Evolutionary conservation across 164 flowering plant species (phyloP).

Genomic region (Magnolia changhungtana): DNA sequence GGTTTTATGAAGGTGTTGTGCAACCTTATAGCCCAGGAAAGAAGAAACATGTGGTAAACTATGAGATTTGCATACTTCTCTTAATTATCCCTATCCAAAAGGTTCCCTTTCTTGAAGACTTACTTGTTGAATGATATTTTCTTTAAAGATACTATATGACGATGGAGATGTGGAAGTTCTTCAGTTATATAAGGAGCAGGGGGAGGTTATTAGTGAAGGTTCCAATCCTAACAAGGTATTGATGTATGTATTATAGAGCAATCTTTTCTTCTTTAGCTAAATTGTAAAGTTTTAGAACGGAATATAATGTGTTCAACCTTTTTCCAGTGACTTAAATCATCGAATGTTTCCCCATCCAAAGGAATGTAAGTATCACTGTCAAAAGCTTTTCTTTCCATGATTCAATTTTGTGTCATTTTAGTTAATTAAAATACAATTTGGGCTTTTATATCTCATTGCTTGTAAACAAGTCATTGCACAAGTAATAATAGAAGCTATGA

Average conservation of each 20-base stretch:
- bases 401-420: not conserved
- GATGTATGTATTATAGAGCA: no score
- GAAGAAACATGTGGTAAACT: constrained; percentile 74
- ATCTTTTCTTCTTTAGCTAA: no score
- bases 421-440: not conserved
- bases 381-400: not conserved
- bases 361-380: no score
- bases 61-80: not conserved
- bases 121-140: not conserved
- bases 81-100: not conserved
- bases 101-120: not conserved
- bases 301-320: no score
- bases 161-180: constrained; percentile 97
- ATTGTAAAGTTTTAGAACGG: no score
- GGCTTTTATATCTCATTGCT: no score
- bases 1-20: constrained; percentile 88
- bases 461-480: no score
- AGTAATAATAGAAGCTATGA: no score
- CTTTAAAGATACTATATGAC: constrained; percentile 62
- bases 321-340: no score
- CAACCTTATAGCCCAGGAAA: constrained; percentile 67
- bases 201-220: constrained; percentile 64
- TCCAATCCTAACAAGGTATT: constrained; percentile 47
- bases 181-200: constrained; percentile 64
- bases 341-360: no score